Conservation (phyloP, 208 protist genomes). For the Naegleria gruberi region DNA sequence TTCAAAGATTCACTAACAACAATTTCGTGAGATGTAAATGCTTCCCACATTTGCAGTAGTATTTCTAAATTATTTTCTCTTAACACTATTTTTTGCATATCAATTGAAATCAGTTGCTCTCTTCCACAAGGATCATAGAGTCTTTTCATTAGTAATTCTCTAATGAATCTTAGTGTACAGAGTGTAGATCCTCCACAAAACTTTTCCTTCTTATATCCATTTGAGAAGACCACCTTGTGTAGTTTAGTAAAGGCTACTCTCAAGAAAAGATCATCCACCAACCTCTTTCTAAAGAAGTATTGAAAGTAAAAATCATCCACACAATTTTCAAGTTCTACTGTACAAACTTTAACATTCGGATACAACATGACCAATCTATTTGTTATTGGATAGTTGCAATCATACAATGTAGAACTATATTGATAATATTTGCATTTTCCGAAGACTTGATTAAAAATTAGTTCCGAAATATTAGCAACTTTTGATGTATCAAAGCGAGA, state of each 20-base stretch:
- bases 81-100: background rate
- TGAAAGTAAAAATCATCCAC: background rate
- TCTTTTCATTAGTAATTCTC: background rate
- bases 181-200: background rate
- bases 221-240: background rate
- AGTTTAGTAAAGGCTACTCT: background rate
- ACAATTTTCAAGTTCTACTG: background rate
- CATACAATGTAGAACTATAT: background rate
- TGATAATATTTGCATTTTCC: background rate
- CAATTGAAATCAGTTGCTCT: background rate
- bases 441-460: background rate
- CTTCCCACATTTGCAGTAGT: background rate
- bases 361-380: background rate
- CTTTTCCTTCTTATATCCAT: background rate
- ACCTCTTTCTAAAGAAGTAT: background rate
- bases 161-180: background rate
- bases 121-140: background rate
- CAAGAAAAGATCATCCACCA: background rate
- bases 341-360: background rate
- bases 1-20: background rate
- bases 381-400: background rate
- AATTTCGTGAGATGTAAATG: background rate
- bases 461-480: background rate
- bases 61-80: background rate
- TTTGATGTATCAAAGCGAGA: background rate